Evolutionary conservation across 257 asterid species (phyloP), one percentile per base, ranked within the genome.

Genomic region (Capsicum chinense): DNA sequence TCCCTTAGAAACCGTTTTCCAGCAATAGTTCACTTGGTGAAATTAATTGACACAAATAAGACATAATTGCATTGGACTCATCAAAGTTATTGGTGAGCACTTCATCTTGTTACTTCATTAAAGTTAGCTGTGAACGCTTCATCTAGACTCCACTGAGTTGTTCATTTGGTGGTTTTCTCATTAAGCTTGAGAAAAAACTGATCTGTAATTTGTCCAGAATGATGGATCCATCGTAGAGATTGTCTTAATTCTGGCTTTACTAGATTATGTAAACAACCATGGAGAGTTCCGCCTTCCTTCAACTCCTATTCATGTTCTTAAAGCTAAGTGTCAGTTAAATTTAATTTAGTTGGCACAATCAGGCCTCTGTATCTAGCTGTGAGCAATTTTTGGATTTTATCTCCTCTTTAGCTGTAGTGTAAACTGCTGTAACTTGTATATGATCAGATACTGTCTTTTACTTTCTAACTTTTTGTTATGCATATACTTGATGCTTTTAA

Each of bases 1-100:
- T 33, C 64, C 64, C 81, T 76, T 76, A 2, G 62, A 76, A 76
- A 76, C 81, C 2, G 0, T 54, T 69, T 76, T 48, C 63, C 7
- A 12, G 26, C 21, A 52, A 54, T 35, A 76, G 39, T 76, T 52
- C 81, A 76, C 63, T 50, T 52, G 81, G 63, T 52, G 81, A 52
- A 76, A 10, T 54, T 14, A 76, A 52, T 76, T 56, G 63, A 76
- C 81, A 76, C 63, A 76, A 69, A 52, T 76, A 76, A 76, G 19
- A 54, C 19, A 76, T 7, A 76, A 33, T 76, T 76, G 26, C 63
- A 8, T 76, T 26, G 9, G 63, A 76, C 64, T 76, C 48, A 48
- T 35, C 48, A 54, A 76, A 26, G 63, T 76, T 76, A 76, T 54
- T 56, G 81, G 64, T 54, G 63, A 76, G 14, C 26, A 76, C 33